phyloP scores from a whole-genome alignment of 1,139 yeast species.

The Diutina mesorugosa region DNA sequence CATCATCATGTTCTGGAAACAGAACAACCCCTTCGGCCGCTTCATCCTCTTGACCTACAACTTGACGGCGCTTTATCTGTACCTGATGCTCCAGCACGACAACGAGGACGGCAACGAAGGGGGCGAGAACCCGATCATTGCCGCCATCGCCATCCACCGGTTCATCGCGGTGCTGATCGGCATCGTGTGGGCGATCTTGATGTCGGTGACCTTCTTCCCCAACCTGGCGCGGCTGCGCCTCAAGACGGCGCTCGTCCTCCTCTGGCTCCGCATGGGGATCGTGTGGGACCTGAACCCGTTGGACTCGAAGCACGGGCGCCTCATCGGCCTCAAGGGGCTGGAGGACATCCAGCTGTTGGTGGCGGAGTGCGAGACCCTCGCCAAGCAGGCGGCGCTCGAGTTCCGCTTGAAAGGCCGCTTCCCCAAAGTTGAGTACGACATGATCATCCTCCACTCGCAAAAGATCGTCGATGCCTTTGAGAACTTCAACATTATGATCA shows the following conservation, averaged over 20 bases:
- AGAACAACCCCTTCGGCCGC: slow-evolving; percentile 53
- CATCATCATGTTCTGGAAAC: slow-evolving; percentile 55
- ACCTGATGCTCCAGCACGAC: slow-evolving; percentile 49
- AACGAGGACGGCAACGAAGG: slow-evolving; percentile 60
- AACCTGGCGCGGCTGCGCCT: slow-evolving; percentile 63
- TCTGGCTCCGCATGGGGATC: slow-evolving; percentile 73
- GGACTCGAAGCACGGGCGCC: slow-evolving; percentile 14
- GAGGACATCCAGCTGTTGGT: slow-evolving; percentile 43
- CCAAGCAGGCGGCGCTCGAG: slow-evolving; percentile 68
- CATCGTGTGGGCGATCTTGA: slow-evolving; percentile 61
- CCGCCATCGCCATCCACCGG: slow-evolving; percentile 72
- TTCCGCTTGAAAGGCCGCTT: slow-evolving; percentile 64
- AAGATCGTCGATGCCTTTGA: slow-evolving; percentile 64
- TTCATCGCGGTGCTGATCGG: slow-evolving; percentile 64
- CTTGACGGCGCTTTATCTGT: slow-evolving; percentile 66
- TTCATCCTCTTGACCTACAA: slow-evolving; percentile 69
- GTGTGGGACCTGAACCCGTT: slow-evolving; percentile 63
- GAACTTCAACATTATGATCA: slow-evolving; percentile 55
- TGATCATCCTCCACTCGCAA: slow-evolving; percentile 43
- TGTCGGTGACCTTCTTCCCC: slow-evolving; percentile 56
- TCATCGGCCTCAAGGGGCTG: slow-evolving; percentile 42
- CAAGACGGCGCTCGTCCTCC: slow-evolving; percentile 47
- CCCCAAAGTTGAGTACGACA: slow-evolving; percentile 39
- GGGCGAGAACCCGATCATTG: slow-evolving; percentile 53
- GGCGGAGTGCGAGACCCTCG: slow-evolving; percentile 44